Conservation (phyloP, 345 rosid species). For the Mangifera indica region DNA sequence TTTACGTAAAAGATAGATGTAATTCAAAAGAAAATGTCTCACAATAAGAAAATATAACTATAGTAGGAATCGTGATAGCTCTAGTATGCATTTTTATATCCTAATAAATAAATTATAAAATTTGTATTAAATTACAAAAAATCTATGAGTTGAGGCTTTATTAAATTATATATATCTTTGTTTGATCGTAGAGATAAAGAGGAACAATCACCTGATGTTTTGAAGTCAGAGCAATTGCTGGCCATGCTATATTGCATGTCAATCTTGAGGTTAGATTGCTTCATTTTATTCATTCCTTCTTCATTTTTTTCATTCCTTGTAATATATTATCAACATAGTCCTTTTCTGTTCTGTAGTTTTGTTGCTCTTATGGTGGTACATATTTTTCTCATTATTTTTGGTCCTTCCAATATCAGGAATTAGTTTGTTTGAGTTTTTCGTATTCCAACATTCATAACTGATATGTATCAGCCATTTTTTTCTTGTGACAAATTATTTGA, state of each 20-base stretch:
- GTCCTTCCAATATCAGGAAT: not conserved
- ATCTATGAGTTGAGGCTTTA: too few species aligned
- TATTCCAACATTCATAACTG: not conserved
- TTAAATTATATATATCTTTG: not conserved
- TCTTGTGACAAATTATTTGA: not conserved
- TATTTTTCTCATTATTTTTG: not conserved
- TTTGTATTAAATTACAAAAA: too few species aligned
- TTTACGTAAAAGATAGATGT: too few species aligned
- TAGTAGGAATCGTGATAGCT: too few species aligned
- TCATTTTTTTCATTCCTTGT: not conserved
- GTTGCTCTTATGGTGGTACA: not conserved
- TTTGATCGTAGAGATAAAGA: conserved; percentile 51
- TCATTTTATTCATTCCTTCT: not conserved
- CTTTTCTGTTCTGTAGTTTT: not conserved
- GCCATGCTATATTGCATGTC: conserved; percentile 83
- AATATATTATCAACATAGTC: not conserved
- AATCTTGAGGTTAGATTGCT: conserved; percentile 62
- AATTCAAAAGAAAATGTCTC: too few species aligned
- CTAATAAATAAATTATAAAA: too few species aligned
- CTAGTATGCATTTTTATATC: too few species aligned
- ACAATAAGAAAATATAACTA: too few species aligned
- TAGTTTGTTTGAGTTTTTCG: not conserved
- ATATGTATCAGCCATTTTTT: not conserved
- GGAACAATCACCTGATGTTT: conserved; percentile 38
- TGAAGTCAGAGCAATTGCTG: conserved; percentile 68